Percentiles rank a stretch among this genome's conserved stretches.
Evolutionary conservation across 768 basidiomycete species (phyloP).

Genomic region (Suillus occidentalis): DNA sequence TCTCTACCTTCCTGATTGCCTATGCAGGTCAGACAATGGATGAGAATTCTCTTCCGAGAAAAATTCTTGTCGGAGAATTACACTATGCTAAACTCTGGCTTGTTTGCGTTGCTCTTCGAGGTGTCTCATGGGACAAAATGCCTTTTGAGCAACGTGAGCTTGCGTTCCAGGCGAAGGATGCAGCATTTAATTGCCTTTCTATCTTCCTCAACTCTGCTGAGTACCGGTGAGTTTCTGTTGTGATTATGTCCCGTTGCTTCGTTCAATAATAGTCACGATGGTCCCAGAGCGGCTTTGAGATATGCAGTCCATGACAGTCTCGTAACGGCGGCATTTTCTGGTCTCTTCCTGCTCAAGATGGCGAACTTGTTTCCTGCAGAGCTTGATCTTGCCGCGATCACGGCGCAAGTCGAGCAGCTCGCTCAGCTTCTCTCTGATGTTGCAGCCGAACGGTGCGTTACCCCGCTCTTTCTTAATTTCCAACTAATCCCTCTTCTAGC

Average conservation of each 20-base stretch:
- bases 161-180: slow-evolving; percentile 93
- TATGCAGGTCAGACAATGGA: slow-evolving; percentile 72
- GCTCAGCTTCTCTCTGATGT: slow-evolving; percentile 90
- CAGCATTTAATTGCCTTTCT: slow-evolving; percentile 81
- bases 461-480: not conserved
- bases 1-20: not conserved
- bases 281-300: slow-evolving; percentile 73
- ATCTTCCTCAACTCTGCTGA: slow-evolving; percentile 81
- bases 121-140: slow-evolving; percentile 95
- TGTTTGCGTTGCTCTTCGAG: slow-evolving; percentile 87
- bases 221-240: slow-evolving; percentile 58
- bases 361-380: slow-evolving; percentile 89
- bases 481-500: slow-evolving; percentile 34
- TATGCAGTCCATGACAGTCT: slow-evolving; percentile 94
- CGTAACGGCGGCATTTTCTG: slow-evolving; percentile 89
- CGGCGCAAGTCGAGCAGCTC: slow-evolving; percentile 85
- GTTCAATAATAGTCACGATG: not conserved
- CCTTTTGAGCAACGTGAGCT: slow-evolving; percentile 92
- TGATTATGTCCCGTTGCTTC: not conserved
- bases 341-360: slow-evolving; percentile 91
- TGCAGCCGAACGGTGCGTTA: slow-evolving; percentile 78
- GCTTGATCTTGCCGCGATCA: slow-evolving; percentile 74
- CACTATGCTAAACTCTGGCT: slow-evolving; percentile 96
- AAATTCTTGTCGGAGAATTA: slow-evolving; percentile 84
- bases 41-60: slow-evolving; percentile 81